Evolutionary conservation across 2,329 filamentous ascomycete species (phyloP).

Genomic region (Nakataea oryzae): DNA sequence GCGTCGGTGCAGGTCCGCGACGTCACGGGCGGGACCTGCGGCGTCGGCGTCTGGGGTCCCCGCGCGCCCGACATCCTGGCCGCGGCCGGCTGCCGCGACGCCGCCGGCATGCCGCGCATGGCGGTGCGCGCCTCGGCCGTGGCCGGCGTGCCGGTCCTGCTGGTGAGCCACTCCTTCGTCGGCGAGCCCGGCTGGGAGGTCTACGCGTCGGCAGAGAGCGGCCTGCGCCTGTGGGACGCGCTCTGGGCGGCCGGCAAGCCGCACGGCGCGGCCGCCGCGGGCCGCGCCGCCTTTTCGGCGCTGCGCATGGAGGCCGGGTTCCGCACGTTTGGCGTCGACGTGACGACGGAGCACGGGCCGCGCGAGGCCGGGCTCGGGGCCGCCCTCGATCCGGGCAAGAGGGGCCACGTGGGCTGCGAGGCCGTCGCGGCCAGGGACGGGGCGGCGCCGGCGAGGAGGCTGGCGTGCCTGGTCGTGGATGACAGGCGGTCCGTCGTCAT

Average conservation of each 20-base stretch:
- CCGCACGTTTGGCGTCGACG: conserved; percentile 44
- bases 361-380: conserved; percentile 45
- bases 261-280: conserved; percentile 47
- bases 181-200: conserved; percentile 55
- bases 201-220: conserved; percentile 47
- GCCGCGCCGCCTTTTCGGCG: conserved; percentile 45
- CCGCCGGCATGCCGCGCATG: conserved; percentile 11
- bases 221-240: conserved; percentile 46
- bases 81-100: conserved; percentile 30
- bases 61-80: conserved; percentile 38
- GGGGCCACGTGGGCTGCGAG: conserved; percentile 33
- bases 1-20: conserved; percentile 43
- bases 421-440: conserved; percentile 17
- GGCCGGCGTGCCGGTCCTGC: conserved; percentile 43
- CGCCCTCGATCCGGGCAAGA: conserved; percentile 35
- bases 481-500: conserved; percentile 46
- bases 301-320: conserved; percentile 50
- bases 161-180: conserved; percentile 47
- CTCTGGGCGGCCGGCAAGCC: conserved; percentile 42
- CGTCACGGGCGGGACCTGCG: conserved; percentile 48
- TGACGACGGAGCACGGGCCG: conserved; percentile 51
- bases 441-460: conserved; percentile 29
- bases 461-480: conserved; percentile 42
- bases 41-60: conserved; percentile 54
- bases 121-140: conserved; percentile 34